phyloP scores from a whole-genome alignment of 208 protist genomes.

The Trypanosoma lewisi region DNA sequence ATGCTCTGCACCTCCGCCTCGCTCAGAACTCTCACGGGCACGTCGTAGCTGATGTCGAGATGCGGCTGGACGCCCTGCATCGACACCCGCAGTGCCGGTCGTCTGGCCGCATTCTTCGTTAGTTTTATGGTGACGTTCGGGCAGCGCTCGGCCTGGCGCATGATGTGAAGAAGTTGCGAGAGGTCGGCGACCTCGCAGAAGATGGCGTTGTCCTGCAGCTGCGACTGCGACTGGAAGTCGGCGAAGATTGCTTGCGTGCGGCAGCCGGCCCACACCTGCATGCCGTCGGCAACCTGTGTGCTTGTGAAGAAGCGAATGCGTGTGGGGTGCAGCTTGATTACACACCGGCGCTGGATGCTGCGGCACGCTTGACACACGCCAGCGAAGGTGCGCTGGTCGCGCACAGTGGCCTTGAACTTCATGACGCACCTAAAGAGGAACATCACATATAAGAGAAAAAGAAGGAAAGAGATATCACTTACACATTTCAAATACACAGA shows the following conservation, averaged over 20 bases:
- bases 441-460: neutral
- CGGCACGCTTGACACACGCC: slow-evolving; percentile 60
- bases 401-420: slow-evolving; percentile 75
- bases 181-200: slow-evolving; percentile 74
- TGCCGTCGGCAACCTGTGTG: slow-evolving; percentile 47
- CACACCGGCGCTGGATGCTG: slow-evolving; percentile 56
- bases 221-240: slow-evolving; percentile 72
- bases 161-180: slow-evolving; percentile 54
- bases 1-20: slow-evolving; percentile 57
- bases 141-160: slow-evolving; percentile 58
- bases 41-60: slow-evolving; percentile 68
- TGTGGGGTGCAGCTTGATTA: slow-evolving; percentile 54
- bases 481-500: neutral
- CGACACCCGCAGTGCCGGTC: slow-evolving; percentile 36
- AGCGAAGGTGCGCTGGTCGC: slow-evolving; percentile 51
- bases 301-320: slow-evolving; percentile 71
- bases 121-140: slow-evolving; percentile 45
- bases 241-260: slow-evolving; percentile 58
- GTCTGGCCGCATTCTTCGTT: slow-evolving; percentile 25
- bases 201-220: slow-evolving; percentile 64
- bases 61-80: slow-evolving; percentile 40
- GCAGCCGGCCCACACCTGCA: slow-evolving; percentile 75
- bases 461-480: too few species aligned
- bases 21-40: slow-evolving; percentile 69
- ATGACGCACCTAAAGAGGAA: slow-evolving; percentile 22